Base-by-base conservation (phyloP, 345 rosid genomes). In the Leavenworthia alabamica region DNA sequence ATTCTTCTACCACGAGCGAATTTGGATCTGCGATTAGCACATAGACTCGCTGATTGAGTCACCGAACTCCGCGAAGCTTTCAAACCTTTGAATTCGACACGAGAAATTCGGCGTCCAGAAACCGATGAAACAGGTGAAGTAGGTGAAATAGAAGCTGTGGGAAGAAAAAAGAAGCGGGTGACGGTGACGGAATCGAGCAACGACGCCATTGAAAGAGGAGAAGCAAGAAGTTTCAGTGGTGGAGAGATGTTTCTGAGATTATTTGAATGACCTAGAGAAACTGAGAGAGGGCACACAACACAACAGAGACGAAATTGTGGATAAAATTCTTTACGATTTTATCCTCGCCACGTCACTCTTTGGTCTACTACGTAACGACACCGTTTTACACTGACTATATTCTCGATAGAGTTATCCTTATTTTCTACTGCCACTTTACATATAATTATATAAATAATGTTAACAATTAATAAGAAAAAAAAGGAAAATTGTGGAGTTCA, bases 201-300 rank as follows among this genome's bases (percentile, higher is more conserved):
- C 5, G 72, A 51, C 42, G 76, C 72, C 76, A 72, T 72, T 8
- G 72, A 59, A 72, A 62, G 22, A n/a, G n/a, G n/a, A n/a, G n/a
- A n/a, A 48, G 66, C 22, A 3, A 26, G 9, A 3, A 2, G 36
- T 26, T 43, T 6, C 0, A 63, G 69, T 62, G 56, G 64, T 46
- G 1, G 66, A 51, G 61, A 15, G 3, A 0, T 37, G 41, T n/a
- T 16, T 37, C 33, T 41, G 5, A 16, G 14, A 4, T 17, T 45
- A 36, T 56, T 57, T 41, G 72, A 29, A 41, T 58, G 59, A 52
- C 43, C 40, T 3, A 28, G 20, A 50, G 22, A 40, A 63, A 63
- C 59, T 6, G 27, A 49, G 8, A n/a, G n/a, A n/a, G n/a, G n/a
- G n/a, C n/a, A n/a, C n/a, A n/a, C n/a, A n/a, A n/a, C n/a, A n/a